Evolutionary conservation across 768 basidiomycete species (phyloP).

Genomic region (Psilocybe cyanescens): DNA sequence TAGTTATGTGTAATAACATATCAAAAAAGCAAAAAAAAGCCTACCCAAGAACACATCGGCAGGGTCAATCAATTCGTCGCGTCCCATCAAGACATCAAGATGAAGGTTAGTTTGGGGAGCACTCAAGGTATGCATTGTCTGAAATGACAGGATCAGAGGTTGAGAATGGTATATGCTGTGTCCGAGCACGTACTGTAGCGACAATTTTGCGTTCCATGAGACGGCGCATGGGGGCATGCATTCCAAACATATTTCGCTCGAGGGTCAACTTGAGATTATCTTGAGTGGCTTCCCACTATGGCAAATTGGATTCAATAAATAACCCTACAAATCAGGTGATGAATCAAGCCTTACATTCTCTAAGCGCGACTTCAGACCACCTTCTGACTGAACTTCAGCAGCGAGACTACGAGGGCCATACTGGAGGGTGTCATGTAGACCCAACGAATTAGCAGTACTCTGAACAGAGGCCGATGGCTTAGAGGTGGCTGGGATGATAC

Average conservation of each 20-base stretch:
- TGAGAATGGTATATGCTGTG: neutral
- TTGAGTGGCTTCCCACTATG: slow-evolving; percentile 93
- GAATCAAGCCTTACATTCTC: slow-evolving; percentile 61
- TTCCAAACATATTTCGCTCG: slow-evolving; percentile 81
- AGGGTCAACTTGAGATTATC: slow-evolving; percentile 84
- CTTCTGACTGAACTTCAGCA: slow-evolving; percentile 66
- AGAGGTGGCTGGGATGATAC: slow-evolving; percentile 58
- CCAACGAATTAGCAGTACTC: slow-evolving; percentile 73
- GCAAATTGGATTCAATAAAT: neutral
- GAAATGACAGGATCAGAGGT: slow-evolving; percentile 4
- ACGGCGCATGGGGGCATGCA: slow-evolving; percentile 87
- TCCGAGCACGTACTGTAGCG: slow-evolving; percentile 54
- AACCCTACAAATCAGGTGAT: neutral
- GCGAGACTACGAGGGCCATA: slow-evolving; percentile 86
- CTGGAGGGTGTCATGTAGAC: slow-evolving; percentile 86
- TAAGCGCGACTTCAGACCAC: slow-evolving; percentile 69
- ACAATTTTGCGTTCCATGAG: slow-evolving; percentile 96
- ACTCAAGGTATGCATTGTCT: slow-evolving; percentile 73
- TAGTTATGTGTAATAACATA: slow-evolving; percentile 6
- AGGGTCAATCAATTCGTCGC: slow-evolving; percentile 82
- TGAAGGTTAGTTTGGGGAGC: slow-evolving; percentile 77
- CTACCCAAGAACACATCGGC: slow-evolving; percentile 81
- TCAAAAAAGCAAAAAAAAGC: slow-evolving; percentile 23
- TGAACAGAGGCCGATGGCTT: slow-evolving; percentile 66
- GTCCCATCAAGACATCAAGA: slow-evolving; percentile 92